These are phyloP conservation scores for Kurtzmaniella natalensis DNA, from an alignment of 1,139 yeast species.

Conservation along the genomic window DNA sequence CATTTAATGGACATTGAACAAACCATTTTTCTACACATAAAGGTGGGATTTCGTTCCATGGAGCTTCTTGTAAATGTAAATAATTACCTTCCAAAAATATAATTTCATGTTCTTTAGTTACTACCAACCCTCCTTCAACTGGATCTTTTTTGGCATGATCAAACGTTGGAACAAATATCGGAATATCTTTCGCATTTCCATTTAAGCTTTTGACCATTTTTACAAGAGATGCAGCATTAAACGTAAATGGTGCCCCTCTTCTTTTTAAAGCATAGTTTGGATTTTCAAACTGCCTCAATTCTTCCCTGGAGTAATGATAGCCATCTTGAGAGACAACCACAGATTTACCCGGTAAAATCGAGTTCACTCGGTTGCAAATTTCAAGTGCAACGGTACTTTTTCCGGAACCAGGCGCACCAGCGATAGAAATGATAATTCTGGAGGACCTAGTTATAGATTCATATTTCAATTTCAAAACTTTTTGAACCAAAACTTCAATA, in stretches of 20 bases:
- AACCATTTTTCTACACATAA: slow-evolving; percentile 43
- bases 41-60: slow-evolving; percentile 44
- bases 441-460: no score
- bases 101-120: slow-evolving; percentile 41
- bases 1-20: slow-evolving; percentile 37
- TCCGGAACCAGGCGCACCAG: slow-evolving; percentile 84
- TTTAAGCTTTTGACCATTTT: slow-evolving; percentile 18
- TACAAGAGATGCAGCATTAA: slow-evolving; percentile 51
- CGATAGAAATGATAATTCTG: slow-evolving; percentile 52
- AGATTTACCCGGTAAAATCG: slow-evolving; percentile 14
- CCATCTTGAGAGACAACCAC: slow-evolving; percentile 64
- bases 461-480: no score
- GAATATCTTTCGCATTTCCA: slow-evolving; percentile 19
- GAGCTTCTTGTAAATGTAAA: slow-evolving; percentile 42
- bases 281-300: slow-evolving; percentile 49
- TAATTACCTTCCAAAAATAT: slow-evolving; percentile 67
- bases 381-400: slow-evolving; percentile 61
- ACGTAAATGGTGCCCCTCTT: slow-evolving; percentile 85
- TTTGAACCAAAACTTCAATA: no score
- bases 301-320: slow-evolving; percentile 62
- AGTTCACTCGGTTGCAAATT: slow-evolving; percentile 15
- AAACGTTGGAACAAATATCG: slow-evolving; percentile 60
- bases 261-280: slow-evolving; percentile 54
- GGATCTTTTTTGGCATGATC: slow-evolving; percentile 74
- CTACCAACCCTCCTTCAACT: slow-evolving; percentile 41